Evolutionary conservation across 2,329 filamentous ascomycete genomes (phyloP).

Genomic region (Diaporthe sp.): DNA sequence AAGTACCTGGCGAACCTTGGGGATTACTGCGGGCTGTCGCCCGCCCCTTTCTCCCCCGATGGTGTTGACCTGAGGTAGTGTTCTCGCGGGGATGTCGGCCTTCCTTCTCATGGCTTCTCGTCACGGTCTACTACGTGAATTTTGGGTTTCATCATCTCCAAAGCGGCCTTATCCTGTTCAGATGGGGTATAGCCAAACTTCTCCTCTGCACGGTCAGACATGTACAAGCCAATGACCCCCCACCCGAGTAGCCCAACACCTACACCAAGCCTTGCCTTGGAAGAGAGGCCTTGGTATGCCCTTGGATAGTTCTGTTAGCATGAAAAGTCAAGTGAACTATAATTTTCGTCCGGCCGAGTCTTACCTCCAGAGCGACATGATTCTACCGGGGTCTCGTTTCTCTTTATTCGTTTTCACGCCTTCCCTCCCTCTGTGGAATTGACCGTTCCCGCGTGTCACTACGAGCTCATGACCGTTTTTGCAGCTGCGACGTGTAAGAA

Average conservation of each 20-base stretch:
- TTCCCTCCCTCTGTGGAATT: background rate
- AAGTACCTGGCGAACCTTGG: background rate
- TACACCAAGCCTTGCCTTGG: conserved; percentile 78
- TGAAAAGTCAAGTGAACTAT: background rate
- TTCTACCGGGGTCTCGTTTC: background rate
- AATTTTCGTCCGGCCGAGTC: background rate
- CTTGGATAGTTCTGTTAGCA: conserved; percentile 52
- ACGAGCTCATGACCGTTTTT: conserved; percentile 3
- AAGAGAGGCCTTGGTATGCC: conserved; percentile 78
- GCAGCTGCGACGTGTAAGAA: background rate
- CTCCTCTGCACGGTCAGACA: conserved; percentile 80
- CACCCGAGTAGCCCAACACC: conserved; percentile 83
- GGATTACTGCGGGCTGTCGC: background rate
- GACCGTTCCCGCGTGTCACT: background rate
- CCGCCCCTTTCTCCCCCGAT: too few species aligned
- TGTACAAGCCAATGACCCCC: conserved; percentile 79
- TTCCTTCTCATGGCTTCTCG: conserved; percentile 41
- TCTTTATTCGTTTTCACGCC: too few species aligned
- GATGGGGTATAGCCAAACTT: conserved; percentile 79
- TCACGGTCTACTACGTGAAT: conserved; percentile 72
- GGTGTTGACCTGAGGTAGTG: background rate
- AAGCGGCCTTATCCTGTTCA: conserved; percentile 77
- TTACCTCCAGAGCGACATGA: conserved; percentile 40
- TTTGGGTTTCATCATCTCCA: conserved; percentile 73
- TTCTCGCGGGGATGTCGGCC: background rate